Percentiles rank a stretch among this genome's conserved stretches.
These are phyloP conservation scores for Insectozyma bohioensis DNA, from an alignment of 1,139 yeast genomes.

Conservation along the genomic window DNA sequence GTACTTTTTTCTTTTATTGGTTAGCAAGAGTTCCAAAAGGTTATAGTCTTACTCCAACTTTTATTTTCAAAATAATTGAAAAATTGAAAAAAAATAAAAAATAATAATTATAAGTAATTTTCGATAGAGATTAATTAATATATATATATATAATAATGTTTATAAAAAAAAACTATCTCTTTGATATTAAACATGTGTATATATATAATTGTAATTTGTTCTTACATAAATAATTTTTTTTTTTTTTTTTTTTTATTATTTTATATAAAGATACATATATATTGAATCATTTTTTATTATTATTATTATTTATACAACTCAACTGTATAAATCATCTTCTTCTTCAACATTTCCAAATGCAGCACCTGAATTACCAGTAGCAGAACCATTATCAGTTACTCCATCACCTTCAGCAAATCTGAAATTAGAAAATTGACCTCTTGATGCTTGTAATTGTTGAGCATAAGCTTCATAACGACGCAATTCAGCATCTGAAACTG, in stretches of 20 bases:
- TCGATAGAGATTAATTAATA: no score
- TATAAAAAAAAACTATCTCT: no score
- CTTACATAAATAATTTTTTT: no score
- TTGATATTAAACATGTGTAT: no score
- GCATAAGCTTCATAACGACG: conserved; percentile 99
- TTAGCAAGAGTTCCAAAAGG: conserved; percentile 74
- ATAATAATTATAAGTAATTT: no score
- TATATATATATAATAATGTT: no score
- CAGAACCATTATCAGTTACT: conserved; percentile 16
- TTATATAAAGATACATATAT: neutral
- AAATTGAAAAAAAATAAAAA: no score
- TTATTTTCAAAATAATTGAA: no score
- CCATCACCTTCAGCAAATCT: conserved; percentile 50
- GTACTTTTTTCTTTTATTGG: conserved; percentile 63
- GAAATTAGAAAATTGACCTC: conserved; percentile 85
- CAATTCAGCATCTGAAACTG: conserved; percentile 94
- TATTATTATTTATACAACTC: conserved; percentile 14
- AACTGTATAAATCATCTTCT: conserved; percentile 92
- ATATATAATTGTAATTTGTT: no score
- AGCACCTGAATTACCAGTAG: conserved; percentile 22
- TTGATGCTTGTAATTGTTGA: conserved; percentile 91
- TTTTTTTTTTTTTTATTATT: no score
- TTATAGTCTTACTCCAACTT: no score
- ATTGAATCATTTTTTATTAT: neutral
- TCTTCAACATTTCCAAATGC: conserved; percentile 74